phyloP scores from a whole-genome alignment of 1,284 basidiomycete genomes.

The Takashimella koratensis region DNA sequence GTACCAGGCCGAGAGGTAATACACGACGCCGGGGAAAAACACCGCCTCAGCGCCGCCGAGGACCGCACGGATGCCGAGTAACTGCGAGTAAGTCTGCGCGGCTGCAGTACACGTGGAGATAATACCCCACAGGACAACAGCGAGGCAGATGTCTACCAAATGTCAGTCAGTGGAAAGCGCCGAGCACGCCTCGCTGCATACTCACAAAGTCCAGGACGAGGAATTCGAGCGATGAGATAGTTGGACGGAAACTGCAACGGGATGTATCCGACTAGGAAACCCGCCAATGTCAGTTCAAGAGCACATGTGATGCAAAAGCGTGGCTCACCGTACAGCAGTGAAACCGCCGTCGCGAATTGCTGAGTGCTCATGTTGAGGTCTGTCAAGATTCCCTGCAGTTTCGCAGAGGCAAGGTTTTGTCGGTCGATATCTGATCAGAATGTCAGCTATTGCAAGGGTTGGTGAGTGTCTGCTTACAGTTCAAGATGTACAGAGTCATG shows the following conservation, averaged over 20 bases:
- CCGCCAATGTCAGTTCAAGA: too few species aligned
- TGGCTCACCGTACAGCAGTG: background rate
- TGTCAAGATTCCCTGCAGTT: background rate
- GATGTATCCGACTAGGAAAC: background rate
- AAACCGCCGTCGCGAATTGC: background rate
- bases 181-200: too few species aligned
- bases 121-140: background rate
- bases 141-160: background rate
- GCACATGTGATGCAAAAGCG: too few species aligned
- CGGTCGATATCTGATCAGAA: background rate
- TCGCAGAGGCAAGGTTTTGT: background rate
- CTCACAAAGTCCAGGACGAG: conserved; percentile 30
- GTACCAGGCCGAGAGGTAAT: conserved; percentile 37
- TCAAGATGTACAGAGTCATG: too few species aligned
- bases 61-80: background rate
- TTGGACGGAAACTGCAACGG: conserved; percentile 44
- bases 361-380: background rate
- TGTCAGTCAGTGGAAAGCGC: too few species aligned
- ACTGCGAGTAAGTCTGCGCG: background rate
- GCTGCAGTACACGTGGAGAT: background rate
- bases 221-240: conserved; percentile 28
- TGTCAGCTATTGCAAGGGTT: too few species aligned
- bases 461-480: too few species aligned
- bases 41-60: conserved; percentile 17
- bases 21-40: conserved; percentile 37